A percentile compares a stretch with the other conserved stretches of the same genome.
Evolutionary conservation across 352 stramenopile species (phyloP).

Genomic region (Blastocystis sp.): DNA sequence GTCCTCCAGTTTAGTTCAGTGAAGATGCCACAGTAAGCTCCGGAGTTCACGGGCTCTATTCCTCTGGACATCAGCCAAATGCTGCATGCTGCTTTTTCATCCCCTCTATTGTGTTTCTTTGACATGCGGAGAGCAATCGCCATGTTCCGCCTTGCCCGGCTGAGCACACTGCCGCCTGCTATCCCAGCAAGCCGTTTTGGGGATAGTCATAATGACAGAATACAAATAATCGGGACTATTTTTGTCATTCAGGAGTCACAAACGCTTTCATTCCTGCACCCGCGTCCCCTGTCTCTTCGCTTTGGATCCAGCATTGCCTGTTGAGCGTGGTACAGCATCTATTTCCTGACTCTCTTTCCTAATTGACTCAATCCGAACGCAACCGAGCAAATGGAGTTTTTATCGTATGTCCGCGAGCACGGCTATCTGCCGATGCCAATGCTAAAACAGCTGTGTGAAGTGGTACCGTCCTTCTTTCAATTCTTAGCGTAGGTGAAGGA

Average conservation of each 20-base stretch:
- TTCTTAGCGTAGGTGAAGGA: conserved; percentile 43
- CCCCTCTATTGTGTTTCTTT: conserved; percentile 35
- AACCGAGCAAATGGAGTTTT: conserved; percentile 65
- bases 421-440: conserved; percentile 62
- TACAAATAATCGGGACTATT: no score
- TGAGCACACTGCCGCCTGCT: no score
- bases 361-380: neutral
- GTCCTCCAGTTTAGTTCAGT: conserved; percentile 43
- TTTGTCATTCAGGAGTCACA: no score
- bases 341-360: neutral
- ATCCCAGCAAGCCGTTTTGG: no score
- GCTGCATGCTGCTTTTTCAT: conserved; percentile 48
- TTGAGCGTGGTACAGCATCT: no score
- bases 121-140: no score
- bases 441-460: conserved; percentile 68
- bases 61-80: conserved; percentile 58
- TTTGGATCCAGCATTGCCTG: no score
- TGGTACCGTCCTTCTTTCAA: conserved; percentile 8
- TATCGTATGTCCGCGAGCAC: conserved; percentile 70
- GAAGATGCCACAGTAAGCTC: conserved; percentile 71
- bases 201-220: no score
- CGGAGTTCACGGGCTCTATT: conserved; percentile 5
- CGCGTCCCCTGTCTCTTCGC: no score
- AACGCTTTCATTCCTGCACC: no score
- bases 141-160: no score